phyloP scores from a whole-genome alignment of 2,329 filamentous ascomycete genomes.

The Furcasterigmium sp. region DNA sequence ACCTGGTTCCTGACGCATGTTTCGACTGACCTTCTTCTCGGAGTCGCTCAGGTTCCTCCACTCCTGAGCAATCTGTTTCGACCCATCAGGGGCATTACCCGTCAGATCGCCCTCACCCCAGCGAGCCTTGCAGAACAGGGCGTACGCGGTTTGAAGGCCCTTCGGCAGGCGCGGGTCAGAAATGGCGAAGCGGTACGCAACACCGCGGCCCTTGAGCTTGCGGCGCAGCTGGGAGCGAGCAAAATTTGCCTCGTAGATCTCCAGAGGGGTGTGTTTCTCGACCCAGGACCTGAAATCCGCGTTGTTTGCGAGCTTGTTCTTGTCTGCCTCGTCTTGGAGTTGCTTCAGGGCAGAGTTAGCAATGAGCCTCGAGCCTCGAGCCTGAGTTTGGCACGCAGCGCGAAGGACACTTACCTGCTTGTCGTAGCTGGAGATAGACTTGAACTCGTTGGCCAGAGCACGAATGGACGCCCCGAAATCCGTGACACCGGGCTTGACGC shows the following conservation, averaged over 20 bases:
- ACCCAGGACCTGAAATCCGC: conserved; percentile 41
- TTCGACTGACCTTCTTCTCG: conserved; percentile 31
- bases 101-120: conserved; percentile 23
- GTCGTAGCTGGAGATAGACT: conserved; percentile 32
- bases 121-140: conserved; percentile 31
- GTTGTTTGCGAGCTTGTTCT: conserved; percentile 37
- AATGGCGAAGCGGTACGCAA: conserved; percentile 19
- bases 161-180: conserved; percentile 44
- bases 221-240: conserved; percentile 37
- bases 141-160: conserved; percentile 23
- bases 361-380: background rate
- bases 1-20: background rate
- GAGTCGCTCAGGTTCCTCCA: conserved; percentile 37
- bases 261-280: conserved; percentile 29
- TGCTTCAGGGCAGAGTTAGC: conserved; percentile 19
- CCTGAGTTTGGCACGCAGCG: too few species aligned
- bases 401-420: conserved; percentile 33
- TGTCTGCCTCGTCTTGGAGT: conserved; percentile 23
- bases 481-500: conserved; percentile 16
- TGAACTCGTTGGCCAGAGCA: conserved; percentile 27
- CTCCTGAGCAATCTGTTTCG: conserved; percentile 21
- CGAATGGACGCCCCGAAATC: conserved; percentile 16
- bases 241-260: conserved; percentile 39
- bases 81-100: conserved; percentile 11
- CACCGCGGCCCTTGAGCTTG: conserved; percentile 18